phyloP scores from a whole-genome alignment of 495 filamentous ascomycete species.

The Annulohypoxylon moriforme region DNA sequence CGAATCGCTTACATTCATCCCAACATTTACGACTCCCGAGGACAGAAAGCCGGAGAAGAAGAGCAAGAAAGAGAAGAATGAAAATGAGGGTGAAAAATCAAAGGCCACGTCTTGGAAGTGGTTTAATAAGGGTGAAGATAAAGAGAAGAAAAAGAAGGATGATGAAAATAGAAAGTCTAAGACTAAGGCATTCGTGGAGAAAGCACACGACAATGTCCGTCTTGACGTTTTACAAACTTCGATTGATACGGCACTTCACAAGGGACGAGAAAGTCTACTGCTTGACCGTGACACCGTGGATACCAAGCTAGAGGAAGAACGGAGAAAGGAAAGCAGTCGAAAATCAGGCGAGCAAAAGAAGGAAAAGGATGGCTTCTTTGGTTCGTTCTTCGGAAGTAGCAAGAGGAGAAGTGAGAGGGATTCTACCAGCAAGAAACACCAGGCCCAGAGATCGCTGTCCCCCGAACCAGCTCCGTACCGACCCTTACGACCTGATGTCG shows the following conservation, averaged over 20 bases:
- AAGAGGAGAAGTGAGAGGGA: conserved; percentile 82
- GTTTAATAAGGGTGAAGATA: conserved; percentile 68
- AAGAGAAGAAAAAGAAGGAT: conserved; percentile 69
- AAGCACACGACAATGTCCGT: conserved; percentile 76
- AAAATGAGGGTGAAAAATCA: conserved; percentile 55
- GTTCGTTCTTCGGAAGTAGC: conserved; percentile 87
- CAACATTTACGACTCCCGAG: conserved; percentile 72
- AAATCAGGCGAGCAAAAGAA: conserved; percentile 86
- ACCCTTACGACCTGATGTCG: conserved; percentile 81
- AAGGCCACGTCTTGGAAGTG: conserved; percentile 50
- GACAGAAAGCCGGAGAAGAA: conserved; percentile 73
- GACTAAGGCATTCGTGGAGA: conserved; percentile 62
- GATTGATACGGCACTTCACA: conserved; percentile 68
- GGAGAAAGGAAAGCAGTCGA: conserved; percentile 80
- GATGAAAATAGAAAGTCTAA: conserved; percentile 69
- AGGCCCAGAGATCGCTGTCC: conserved; percentile 76
- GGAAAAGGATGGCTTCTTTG: conserved; percentile 87
- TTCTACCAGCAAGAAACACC: conserved; percentile 74
- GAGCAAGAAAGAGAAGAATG: conserved; percentile 71
- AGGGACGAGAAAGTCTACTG: conserved; percentile 84
- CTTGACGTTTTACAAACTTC: conserved; percentile 85
- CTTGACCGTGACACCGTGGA: conserved; percentile 81
- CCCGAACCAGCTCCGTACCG: conserved; percentile 79
- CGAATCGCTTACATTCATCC: conserved; percentile 85
- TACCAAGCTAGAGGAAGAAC: conserved; percentile 79